phyloP scores from a whole-genome alignment of 176 grass and related monocot species.

The Avena eriantha region DNA sequence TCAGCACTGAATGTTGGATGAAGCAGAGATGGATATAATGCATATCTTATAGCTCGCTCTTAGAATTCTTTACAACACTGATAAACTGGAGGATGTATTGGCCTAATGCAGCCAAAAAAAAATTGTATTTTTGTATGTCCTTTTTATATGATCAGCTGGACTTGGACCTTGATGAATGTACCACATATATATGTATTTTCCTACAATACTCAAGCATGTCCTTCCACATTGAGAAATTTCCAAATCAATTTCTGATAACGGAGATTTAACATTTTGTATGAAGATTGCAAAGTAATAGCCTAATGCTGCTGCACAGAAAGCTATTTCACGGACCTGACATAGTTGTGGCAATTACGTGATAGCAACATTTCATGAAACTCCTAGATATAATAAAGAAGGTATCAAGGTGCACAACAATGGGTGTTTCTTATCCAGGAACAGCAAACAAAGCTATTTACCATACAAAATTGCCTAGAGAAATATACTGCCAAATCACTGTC shows the following conservation, averaged over 20 bases:
- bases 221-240: not conserved
- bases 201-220: conserved; percentile 4
- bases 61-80: not conserved
- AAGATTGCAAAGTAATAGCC: conserved; percentile 33
- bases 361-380: conserved; percentile 9
- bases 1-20: not conserved
- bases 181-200: conserved; percentile 11
- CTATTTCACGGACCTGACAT: not conserved
- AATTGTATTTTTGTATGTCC: conserved; percentile 3
- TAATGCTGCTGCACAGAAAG: conserved; percentile 1
- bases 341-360: conserved; percentile 18
- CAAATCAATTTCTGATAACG: conserved; percentile 27
- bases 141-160: not conserved
- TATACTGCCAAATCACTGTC: conserved; percentile 11
- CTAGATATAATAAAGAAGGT: conserved; percentile 4
- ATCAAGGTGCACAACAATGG: not conserved
- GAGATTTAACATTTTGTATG: conserved; percentile 28
- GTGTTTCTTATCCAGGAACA: conserved; percentile 22
- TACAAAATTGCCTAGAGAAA: not conserved
- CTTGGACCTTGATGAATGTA: not conserved
- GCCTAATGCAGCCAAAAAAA: conserved; percentile 10
- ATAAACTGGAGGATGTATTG: not conserved
- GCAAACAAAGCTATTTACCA: not conserved
- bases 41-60: not conserved
- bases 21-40: not conserved